Base-by-base conservation (phyloP, 805 yeast genomes). In the Starmerella scarabaei region DNA sequence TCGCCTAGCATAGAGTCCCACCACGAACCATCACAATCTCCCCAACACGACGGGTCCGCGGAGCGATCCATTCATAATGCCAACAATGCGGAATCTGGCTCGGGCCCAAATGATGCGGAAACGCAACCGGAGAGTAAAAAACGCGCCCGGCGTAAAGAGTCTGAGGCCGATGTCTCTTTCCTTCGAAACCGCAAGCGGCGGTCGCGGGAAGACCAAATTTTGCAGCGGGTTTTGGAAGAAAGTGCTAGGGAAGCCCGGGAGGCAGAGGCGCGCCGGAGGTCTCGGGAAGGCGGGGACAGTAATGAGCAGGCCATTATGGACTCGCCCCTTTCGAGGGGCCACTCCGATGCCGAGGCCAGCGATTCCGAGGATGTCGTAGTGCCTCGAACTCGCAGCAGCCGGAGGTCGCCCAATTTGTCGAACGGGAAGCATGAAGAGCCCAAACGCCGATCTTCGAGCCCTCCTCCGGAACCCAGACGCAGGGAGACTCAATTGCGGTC, bases 211-310 rank as follows among this genome's bases (percentile, higher is more conserved):
- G 64, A 61, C 27, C 63, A 59, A 36, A 59, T 60, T 9, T 52
- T 64, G 33, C 60, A 60, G 29, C 56, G 68, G 3, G 69, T 64
- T 6, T 53, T 64, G 15, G 64, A 63, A 45, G 65, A 62, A 37
- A 53, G 61, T 16, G 61, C 58, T 5, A 52, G 58, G 26, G 67
- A 63, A 37, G 53, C 51, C 14, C 43, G 47, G 32, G 41, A 50
- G 38, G 40, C 51, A 43, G 41, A 43, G 45, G 46, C 44, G 15
- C 37, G 42, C 2, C 38, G 51, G 17, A 29, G 38, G 17, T 30
- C 45, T 16, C 29, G 18, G 6, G 41, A 48, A 48, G 38, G 45
- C 48, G n/a, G n/a, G n/a, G n/a, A n/a, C n/a, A n/a, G n/a, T n/a
- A n/a, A n/a, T n/a, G n/a, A n/a, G n/a, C n/a, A n/a, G n/a, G n/a